Percentiles rank a stretch among this genome's conserved stretches.
phyloP scores from a whole-genome alignment of 2,329 filamentous ascomycete genomes.

The Cercospora sesami region DNA sequence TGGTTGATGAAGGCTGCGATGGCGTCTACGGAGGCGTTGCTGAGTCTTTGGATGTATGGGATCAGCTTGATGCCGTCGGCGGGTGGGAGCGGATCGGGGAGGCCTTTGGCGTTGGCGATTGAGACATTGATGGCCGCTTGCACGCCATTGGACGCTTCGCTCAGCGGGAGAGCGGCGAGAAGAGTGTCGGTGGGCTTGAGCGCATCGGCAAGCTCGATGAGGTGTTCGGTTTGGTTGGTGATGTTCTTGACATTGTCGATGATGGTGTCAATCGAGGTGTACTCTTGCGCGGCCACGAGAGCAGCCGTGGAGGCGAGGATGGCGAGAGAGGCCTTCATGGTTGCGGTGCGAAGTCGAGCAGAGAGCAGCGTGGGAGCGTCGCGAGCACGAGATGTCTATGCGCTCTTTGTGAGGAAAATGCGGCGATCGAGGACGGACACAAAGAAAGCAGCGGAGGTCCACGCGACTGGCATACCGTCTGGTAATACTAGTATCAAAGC shows the following conservation, averaged over 20 bases:
- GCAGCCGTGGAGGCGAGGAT: neutral
- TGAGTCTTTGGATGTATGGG: conserved; percentile 13
- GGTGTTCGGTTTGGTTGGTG: conserved; percentile 14
- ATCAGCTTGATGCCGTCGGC: conserved; percentile 18
- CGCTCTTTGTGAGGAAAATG: neutral
- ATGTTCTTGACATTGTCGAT: conserved; percentile 19
- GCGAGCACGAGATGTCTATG: neutral
- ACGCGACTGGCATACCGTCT: neutral
- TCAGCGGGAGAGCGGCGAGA: conserved; percentile 10
- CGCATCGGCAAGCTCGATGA: conserved; percentile 4
- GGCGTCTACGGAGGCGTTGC: conserved; percentile 14
- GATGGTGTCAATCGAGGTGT: conserved; percentile 16
- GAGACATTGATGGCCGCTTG: conserved; percentile 15
- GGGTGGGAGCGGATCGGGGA: conserved; percentile 5
- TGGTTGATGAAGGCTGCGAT: conserved; percentile 15
- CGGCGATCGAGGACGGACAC: neutral
- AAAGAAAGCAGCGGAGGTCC: neutral
- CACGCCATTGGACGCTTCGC: conserved; percentile 7
- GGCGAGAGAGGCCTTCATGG: neutral
- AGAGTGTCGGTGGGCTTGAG: conserved; percentile 4
- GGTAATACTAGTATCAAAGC: neutral
- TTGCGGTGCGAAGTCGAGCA: neutral
- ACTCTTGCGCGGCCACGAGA: conserved; percentile 2
- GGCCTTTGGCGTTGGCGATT: conserved; percentile 15
- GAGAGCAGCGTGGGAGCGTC: neutral